Base-by-base conservation (phyloP, 1,139 yeast species). In the Hyphopichia wangnamkhiaoensis region DNA sequence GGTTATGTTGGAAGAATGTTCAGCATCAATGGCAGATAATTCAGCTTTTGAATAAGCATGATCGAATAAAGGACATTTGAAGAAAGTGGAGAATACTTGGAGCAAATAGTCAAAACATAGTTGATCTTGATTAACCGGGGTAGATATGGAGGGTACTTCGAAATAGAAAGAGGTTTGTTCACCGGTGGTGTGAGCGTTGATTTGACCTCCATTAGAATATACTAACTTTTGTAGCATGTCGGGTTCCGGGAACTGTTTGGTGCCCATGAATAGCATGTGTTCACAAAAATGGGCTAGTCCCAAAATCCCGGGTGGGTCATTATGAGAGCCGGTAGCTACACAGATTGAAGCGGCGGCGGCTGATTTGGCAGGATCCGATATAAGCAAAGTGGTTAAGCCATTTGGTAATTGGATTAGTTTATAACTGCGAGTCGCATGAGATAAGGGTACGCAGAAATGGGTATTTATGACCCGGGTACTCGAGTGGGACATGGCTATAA, bases 211-310 rank as follows among this genome's bases (percentile, higher is more conserved):
- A 33, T 69, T 58, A 16, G 65, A 54, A 2, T 69, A 52, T 1
- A 83, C 50, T 5, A 59, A 45, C 14, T 71, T 71, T 37, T 74
- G 71, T 42, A 79, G 78, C 17, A 57, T 53, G 34, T 68, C 71
- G 0, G 78, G 70, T 16, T 65, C 57, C 0, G 87, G 83, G 44
- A 60, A 78, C 31, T 69, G 61, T 42, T 74, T 75, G 0, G 86
- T 76, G 1, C 87, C 86, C 35, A 76, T 66, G 37, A 81, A 71
- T 1, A 84, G 47, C 74, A 80, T 69, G 56, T 85, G 93, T 45
- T 85, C 93, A 54, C 89, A 82, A 32, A 84, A 65, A 60, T 85
- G 94, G 0, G 93, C 91, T 28, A 84, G 48, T 0, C 93, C 93
- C 0, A 74, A 74, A 0, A 73, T 38, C 1, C 65, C 63, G 3